Evolutionary conservation across 2,329 filamentous ascomycete species (phyloP).

Genomic region (Colletotrichum tanaceti): DNA sequence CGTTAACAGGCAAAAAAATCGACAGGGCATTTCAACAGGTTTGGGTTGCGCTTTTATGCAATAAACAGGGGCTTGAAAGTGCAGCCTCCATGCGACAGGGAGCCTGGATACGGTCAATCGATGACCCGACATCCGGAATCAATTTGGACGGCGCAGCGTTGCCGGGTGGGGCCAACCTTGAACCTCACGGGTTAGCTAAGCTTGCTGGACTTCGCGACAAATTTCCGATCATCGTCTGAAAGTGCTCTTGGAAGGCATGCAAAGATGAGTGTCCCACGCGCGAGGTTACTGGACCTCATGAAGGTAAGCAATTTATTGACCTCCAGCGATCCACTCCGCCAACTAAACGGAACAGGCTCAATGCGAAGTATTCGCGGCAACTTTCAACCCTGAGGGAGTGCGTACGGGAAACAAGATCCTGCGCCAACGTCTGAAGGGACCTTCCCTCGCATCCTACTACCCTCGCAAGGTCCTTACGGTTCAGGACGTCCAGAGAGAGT

Average conservation of each 20-base stretch:
- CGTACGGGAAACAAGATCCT: constrained; percentile 93
- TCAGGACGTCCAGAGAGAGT: constrained; percentile 77
- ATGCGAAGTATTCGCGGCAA: constrained; percentile 91
- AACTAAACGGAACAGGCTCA: constrained; percentile 70
- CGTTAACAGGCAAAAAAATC: neutral
- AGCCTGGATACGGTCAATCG: constrained; percentile 11
- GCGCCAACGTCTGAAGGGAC: constrained; percentile 87
- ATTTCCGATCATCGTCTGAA: constrained; percentile 29
- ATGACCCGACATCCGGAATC: constrained; percentile 18
- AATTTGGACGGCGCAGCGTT: constrained; percentile 4
- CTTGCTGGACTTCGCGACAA: constrained; percentile 29
- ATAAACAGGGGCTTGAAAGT: neutral
- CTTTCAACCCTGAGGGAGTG: constrained; percentile 85
- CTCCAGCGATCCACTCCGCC: accelerated
- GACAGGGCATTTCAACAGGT: neutral
- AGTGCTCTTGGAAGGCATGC: constrained; percentile 44
- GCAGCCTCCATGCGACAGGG: neutral
- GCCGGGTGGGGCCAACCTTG: constrained; percentile 1
- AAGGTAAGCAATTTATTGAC: constrained; percentile 66
- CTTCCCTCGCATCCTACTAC: constrained; percentile 87
- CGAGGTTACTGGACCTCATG: constrained; percentile 77
- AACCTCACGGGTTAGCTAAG: constrained; percentile 25
- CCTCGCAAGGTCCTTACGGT: constrained; percentile 79
- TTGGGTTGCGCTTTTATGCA: neutral
- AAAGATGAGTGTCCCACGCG: constrained; percentile 72